Evolutionary conservation across 2,329 filamentous ascomycete species (phyloP).

Genomic region (Hypoxylon sp.): DNA sequence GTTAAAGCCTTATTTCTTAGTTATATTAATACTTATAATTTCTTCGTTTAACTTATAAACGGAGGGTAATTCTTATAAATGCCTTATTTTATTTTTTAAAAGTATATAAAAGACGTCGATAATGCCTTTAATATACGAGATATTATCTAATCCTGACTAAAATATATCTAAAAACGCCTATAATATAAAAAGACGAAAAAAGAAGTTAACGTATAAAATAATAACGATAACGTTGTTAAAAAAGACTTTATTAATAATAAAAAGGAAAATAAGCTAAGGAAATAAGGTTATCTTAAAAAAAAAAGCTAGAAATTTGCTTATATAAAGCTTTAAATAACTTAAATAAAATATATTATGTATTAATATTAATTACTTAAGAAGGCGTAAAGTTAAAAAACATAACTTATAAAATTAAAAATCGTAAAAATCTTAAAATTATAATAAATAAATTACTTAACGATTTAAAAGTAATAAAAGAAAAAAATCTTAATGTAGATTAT

Average conservation of each 20-base stretch:
- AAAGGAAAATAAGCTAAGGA: neutral
- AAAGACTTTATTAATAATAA: neutral
- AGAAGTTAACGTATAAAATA: neutral
- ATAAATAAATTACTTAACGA: neutral
- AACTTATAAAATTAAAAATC: no score
- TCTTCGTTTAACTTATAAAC: neutral
- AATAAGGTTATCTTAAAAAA: no score
- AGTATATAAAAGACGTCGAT: neutral
- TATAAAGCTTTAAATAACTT: no score
- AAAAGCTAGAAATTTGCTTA: no score
- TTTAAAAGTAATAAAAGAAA: neutral
- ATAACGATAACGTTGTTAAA: neutral
- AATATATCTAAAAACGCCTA: neutral
- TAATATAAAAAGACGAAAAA: neutral
- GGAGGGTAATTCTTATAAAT: neutral
- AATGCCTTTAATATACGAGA: neutral
- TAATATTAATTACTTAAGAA: no score
- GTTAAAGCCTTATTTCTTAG: neutral
- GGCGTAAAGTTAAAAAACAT: no score
- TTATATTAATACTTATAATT: neutral
- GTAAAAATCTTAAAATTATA: neutral
- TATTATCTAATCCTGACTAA: neutral
- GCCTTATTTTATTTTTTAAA: slow-evolving; percentile 4
- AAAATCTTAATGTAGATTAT: neutral
- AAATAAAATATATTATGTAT: no score